A percentile compares a stretch with the other conserved stretches of the same genome.
Conservation (phyloP, 2,329 filamentous ascomycete genomes). For the Didymosphaeria variabile region DNA sequence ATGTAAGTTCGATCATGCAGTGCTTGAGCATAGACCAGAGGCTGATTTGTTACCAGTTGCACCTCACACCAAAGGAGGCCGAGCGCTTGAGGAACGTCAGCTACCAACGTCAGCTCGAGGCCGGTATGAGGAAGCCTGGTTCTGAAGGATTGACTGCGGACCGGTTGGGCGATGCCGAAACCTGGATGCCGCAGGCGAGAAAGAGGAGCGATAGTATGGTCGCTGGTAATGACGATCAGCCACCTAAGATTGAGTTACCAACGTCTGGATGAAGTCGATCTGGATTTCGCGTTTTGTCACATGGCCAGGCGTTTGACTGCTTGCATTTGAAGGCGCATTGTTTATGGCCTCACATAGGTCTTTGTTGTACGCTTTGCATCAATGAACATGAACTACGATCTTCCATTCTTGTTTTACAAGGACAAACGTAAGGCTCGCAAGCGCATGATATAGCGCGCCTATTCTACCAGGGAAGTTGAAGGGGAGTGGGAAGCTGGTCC, state of each 20-base stretch:
- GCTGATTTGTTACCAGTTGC: conserved; percentile 23
- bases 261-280: neutral
- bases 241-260: conserved; percentile 2
- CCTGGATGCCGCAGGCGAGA: conserved; percentile 26
- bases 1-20: conserved; percentile 50
- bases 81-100: conserved; percentile 64
- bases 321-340: neutral
- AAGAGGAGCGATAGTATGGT: conserved; percentile 9
- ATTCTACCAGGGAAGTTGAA: conserved; percentile 71
- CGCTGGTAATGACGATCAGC: neutral
- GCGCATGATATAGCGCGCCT: neutral
- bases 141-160: conserved; percentile 38
- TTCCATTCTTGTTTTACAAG: neutral
- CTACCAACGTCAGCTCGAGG: conserved; percentile 65
- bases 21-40: neutral
- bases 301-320: neutral
- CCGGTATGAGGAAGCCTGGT: conserved; percentile 59
- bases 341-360: neutral
- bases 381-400: neutral
- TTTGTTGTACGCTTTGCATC: neutral
- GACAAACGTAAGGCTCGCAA: neutral
- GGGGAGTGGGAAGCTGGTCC: conserved; percentile 66
- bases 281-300: neutral
- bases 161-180: conserved; percentile 40
- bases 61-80: conserved; percentile 61